phyloP scores from a whole-genome alignment of 2,329 filamentous ascomycete genomes.

The Xylaria sp. region DNA sequence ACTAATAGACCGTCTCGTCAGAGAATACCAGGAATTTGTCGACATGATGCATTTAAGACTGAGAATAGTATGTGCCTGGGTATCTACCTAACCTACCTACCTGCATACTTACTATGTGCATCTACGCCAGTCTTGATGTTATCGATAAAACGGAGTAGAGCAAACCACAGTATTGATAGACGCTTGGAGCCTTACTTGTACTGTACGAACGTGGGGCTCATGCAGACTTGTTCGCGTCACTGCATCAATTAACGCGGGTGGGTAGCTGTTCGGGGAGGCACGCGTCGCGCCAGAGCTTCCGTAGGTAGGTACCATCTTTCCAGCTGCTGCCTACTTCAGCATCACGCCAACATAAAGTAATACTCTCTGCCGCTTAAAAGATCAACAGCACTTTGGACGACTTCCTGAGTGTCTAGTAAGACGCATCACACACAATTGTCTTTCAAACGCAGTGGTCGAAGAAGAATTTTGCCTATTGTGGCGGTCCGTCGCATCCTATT shows the following conservation, averaged over 20 bases:
- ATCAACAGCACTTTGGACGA: background rate
- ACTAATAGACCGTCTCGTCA: too few relatives aligned
- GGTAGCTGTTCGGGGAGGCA: conserved; percentile 2
- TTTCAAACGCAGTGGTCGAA: background rate
- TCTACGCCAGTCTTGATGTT: too few relatives aligned
- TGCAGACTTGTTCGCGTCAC: conserved; percentile 31
- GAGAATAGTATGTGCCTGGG: too few relatives aligned
- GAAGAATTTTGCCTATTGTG: conserved; percentile 29
- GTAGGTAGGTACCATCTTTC: conserved; percentile 6
- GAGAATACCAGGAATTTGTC: too few relatives aligned
- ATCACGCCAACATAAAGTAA: conserved; percentile 4
- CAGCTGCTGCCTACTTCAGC: conserved; percentile 10
- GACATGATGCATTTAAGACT: too few relatives aligned
- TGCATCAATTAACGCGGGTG: conserved; percentile 35
- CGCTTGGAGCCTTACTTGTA: too few relatives aligned
- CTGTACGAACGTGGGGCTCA: background rate
- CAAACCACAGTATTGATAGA: too few relatives aligned
- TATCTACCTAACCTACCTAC: too few relatives aligned
- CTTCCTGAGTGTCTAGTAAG: background rate
- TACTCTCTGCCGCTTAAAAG: background rate
- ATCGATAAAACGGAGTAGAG: too few relatives aligned
- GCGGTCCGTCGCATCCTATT: conserved; percentile 35
- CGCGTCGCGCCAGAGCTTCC: conserved; percentile 19
- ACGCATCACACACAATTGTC: background rate
- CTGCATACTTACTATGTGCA: too few relatives aligned